Conservation (phyloP, 805 yeast genomes). For the Sporopachydermia lactativora region DNA sequence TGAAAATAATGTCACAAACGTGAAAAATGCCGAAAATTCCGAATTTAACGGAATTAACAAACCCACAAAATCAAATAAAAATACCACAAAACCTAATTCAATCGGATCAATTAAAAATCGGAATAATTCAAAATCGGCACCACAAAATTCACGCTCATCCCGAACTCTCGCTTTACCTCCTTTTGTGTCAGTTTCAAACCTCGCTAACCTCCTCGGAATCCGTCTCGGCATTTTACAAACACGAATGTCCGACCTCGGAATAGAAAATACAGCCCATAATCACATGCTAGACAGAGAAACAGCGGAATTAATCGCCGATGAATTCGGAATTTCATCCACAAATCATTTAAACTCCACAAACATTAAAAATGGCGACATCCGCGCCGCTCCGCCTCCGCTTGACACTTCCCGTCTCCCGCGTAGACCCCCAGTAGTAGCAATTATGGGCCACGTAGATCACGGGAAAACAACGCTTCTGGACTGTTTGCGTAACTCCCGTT, state of each 20-base stretch:
- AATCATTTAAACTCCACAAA: no score
- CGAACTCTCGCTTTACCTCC: constrained; percentile 37
- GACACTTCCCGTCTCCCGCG: constrained; percentile 34
- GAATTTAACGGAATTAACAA: no score
- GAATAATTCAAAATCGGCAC: background rate
- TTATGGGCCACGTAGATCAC: constrained; percentile 99
- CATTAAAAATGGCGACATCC: no score
- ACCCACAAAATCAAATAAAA: no score
- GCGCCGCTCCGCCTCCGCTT: constrained; percentile 27
- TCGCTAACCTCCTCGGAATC: constrained; percentile 57
- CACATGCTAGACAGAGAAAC: constrained; percentile 78
- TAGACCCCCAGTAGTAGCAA: constrained; percentile 89
- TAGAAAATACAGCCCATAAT: constrained; percentile 51
- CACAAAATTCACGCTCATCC: background rate
- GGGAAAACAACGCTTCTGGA: constrained; percentile 95
- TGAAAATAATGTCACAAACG: no score
- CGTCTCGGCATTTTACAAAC: constrained; percentile 45
- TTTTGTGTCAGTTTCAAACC: constrained; percentile 63
- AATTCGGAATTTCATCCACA: constrained; percentile 73
- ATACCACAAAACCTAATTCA: background rate
- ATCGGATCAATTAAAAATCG: constrained; percentile 3
- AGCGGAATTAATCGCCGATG: constrained; percentile 78
- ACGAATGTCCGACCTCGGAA: constrained; percentile 56
- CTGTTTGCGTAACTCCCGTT: constrained; percentile 67
- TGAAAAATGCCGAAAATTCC: no score